Evolutionary conservation across 495 filamentous ascomycete species (phyloP).

Genomic region (Oleoguttula mirabilis): DNA sequence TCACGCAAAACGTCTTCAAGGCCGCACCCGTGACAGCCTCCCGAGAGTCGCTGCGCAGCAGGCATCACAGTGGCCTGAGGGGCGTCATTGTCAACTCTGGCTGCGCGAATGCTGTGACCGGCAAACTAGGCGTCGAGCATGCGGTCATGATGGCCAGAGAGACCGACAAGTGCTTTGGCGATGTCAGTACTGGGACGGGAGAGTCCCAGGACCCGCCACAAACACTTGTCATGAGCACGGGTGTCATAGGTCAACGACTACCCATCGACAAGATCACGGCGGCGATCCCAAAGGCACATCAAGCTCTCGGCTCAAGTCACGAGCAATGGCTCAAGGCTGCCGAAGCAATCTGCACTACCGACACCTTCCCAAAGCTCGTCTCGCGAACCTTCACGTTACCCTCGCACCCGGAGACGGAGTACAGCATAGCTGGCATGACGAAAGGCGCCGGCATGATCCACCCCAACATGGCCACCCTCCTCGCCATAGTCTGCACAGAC

Average conservation of each 20-base stretch:
- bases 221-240: slow-evolving; percentile 92
- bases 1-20: slow-evolving; percentile 97
- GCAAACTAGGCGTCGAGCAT: slow-evolving; percentile 82
- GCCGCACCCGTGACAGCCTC: slow-evolving; percentile 86
- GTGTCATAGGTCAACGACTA: slow-evolving; percentile 89
- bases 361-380: slow-evolving; percentile 95
- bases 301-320: slow-evolving; percentile 58
- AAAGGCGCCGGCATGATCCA: slow-evolving; percentile 99
- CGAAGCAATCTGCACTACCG: slow-evolving; percentile 93
- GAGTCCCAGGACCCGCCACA: slow-evolving; percentile 49
- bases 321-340: slow-evolving; percentile 77
- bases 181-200: slow-evolving; percentile 5
- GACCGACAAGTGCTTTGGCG: slow-evolving; percentile 53
- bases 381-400: slow-evolving; percentile 77
- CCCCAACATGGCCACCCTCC: slow-evolving; percentile 95
- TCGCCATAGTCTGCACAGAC: slow-evolving; percentile 90
- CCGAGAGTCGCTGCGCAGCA: slow-evolving; percentile 51
- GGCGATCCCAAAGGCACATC: slow-evolving; percentile 64
- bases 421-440: slow-evolving; percentile 86
- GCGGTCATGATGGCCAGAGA: slow-evolving; percentile 67
- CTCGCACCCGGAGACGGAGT: slow-evolving; percentile 60
- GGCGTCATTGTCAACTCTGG: slow-evolving; percentile 89
- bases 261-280: slow-evolving; percentile 82
- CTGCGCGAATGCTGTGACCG: slow-evolving; percentile 95
- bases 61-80: slow-evolving; percentile 55